Evolutionary conservation across 768 basidiomycete genomes (phyloP), one percentile per base, ranked within the genome.

Genomic region (Mycena epipterygia): DNA sequence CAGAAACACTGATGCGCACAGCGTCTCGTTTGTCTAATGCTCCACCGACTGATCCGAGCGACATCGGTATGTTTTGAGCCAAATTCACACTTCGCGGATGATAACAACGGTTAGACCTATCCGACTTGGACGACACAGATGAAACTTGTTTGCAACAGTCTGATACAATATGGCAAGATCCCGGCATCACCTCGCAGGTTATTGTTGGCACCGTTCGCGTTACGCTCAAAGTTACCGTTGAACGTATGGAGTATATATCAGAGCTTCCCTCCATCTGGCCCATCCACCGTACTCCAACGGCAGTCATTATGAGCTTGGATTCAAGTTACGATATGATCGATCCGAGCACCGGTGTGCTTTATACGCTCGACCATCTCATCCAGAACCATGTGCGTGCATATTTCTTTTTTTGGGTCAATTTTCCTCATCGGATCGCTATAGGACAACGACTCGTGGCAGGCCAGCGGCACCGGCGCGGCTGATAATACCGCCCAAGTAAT

Each of bases 401-500:
- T 66, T 41, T 4, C 32, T 25, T 8, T 57, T 11, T 32, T n/a
- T n/a, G n/a, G n/a, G 12, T 29, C 48, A 49, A 13, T 37, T 29
- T 14, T 55, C 12, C 25, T 9, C 21, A 23, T 30, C 42, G 21
- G 8, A n/a, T n/a, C 8, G 5, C 8, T 25, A 8, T 21, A 66
- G 64, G 64, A 66, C 56, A 66, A 66, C 48, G 64, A 58, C 23
- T 58, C 46, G 5, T 66, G 64, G 64, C 27, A 49, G 13, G 25
- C 41, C 29, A n/a, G 30, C 30, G 23, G 32, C 46, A 39, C 2
- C 16, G 56, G 44, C 2, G 23, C 35, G 11, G 16, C 14, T 12
- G 32, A 49, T 19, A 2, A 17, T 2, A 21, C 1, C 44, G n/a
- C 46, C 25, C 29, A n/a, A 33, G 64, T 66, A 19, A n/a, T 21